These are phyloP conservation scores for Trichoderma virens DNA, from an alignment of 495 filamentous ascomycete genomes.

Conservation along the genomic window DNA sequence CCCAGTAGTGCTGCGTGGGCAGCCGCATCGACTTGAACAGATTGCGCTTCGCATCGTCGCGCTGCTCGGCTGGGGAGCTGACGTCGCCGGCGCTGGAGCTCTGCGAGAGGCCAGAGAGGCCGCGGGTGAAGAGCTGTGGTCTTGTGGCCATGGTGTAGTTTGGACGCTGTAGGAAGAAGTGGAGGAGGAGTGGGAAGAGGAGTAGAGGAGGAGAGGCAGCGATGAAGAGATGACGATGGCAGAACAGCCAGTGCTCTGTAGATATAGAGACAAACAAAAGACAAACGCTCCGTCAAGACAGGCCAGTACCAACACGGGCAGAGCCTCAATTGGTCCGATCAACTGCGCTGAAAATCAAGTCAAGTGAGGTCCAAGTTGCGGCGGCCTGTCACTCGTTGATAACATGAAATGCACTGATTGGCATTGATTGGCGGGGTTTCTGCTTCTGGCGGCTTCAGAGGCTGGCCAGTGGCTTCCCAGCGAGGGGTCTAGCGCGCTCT, in stretches of 20 bases:
- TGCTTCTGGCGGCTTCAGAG: not conserved
- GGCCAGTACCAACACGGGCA: too few species aligned
- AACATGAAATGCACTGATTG: too few species aligned
- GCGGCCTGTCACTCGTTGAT: too few species aligned
- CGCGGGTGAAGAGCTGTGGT: constrained; percentile 46
- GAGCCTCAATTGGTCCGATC: too few species aligned
- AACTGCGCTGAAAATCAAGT: too few species aligned
- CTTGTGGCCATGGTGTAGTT: constrained; percentile 35
- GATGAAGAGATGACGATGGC: too few species aligned
- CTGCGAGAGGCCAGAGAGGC: constrained; percentile 44
- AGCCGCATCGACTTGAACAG: constrained; percentile 52
- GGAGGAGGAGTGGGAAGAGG: not conserved
- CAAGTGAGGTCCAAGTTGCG: too few species aligned
- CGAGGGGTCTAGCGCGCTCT: not conserved
- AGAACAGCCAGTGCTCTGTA: too few species aligned
- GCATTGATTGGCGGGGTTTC: too few species aligned
- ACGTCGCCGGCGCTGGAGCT: constrained; percentile 41
- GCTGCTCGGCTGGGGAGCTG: constrained; percentile 46
- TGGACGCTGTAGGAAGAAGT: not conserved
- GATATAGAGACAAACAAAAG: too few species aligned
- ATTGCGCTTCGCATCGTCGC: constrained; percentile 53
- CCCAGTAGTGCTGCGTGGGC: constrained; percentile 55
- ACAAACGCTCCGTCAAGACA: too few species aligned
- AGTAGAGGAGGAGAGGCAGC: too few species aligned
- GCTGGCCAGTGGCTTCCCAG: not conserved